Base-by-base conservation (phyloP, 805 yeast genomes). In the Myxozyma sirexii region DNA sequence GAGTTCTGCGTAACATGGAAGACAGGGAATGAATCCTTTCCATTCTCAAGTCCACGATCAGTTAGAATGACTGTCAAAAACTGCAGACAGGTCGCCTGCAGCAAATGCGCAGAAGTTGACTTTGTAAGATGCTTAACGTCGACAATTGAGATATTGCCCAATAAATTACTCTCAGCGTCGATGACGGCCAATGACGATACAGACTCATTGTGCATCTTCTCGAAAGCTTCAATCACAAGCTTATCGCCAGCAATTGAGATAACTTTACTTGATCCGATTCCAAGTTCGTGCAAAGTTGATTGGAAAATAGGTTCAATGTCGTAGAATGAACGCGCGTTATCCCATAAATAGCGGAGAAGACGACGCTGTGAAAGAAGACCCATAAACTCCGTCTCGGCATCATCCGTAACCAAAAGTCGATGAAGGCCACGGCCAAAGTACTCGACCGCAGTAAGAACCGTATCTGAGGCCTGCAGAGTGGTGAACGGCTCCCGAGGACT, bases 21-120 rank as follows among this genome's bases (percentile, higher is more conserved):
- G 42, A 94, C 93, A 17, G 99, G 99, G 79, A 87, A 93, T 43
- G 96, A 90, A 76, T 93, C 99, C 74, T 92, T 91, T 54, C 97
- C 97, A 71, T 91, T 92, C 69, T 87, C 96, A 33, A 93, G 80
- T 21, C 99, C 99, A 71, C 97, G 85, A 56, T 86, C 86, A 65
- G 88, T 86, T 64, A 94, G 80, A 62, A 92, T 91, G 63, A 91
- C 87, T 13, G 96, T 84, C 59, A 93, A 84, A 72, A 93, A 93
- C 74, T 88, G 94, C 69, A 90, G 79, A 74, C 97, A 94, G 5
- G 94, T 80, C 72, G 88, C 86, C 69, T 87, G 86, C 59, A 93
- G 79, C 64, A 90, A 78, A 61, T 88, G 91, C 13, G 96, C 87
- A 72, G 92, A 92, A 27, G 96, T 88, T 38, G 96, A 85, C 64